Evolutionary conservation across 768 basidiomycete genomes (phyloP), one percentile per base, ranked within the genome.

Genomic region (Suillus clintonianus): DNA sequence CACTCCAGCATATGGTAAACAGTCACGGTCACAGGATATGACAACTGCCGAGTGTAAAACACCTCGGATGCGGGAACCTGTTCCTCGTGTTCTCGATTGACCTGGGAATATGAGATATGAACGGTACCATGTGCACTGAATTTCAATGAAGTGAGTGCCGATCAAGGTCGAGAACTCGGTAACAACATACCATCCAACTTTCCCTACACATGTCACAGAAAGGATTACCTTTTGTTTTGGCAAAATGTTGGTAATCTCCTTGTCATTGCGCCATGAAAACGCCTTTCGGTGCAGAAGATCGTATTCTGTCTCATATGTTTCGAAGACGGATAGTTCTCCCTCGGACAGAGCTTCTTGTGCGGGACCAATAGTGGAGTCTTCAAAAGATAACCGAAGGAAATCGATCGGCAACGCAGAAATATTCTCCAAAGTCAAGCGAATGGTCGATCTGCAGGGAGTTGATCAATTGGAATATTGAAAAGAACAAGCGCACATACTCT

Each of bases 1-100:
- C 92, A 93, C 74, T 97, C 93, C 34, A 99, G 86, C 82, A 96
- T 96, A 68, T 93, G 92, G 73, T 98, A 97, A 14, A 99, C 97
- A 4, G 96, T 97, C 63, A 97, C 91, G 70, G 91, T 83, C 66
- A 99, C 83, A 5, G 96, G 95, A 71, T 94, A 94, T 36, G 89
- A 86, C 59, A 98, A 76, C 70, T 94, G 94, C 30, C 97, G 90
- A 32, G 93, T 88, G 72, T 95, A 86, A 75, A 99, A 97, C 47
- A 86, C 76, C 56, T 85, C 81, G 1, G 80, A 70, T 1, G 78
- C 73, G 24, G 76, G 66, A 24, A 72, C 69, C 34, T 74, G 63
- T 36, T 69, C 66, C 67, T 71, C 66, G 69, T 74, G 60, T 41
- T 75, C 74, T 45, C 86, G 86, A 60, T 86, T 81, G 41, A 89